A percentile compares a stretch with the other conserved stretches of the same genome.
phyloP scores from a whole-genome alignment of 2,329 filamentous ascomycete genomes.

The Kalmusia sp. region DNA sequence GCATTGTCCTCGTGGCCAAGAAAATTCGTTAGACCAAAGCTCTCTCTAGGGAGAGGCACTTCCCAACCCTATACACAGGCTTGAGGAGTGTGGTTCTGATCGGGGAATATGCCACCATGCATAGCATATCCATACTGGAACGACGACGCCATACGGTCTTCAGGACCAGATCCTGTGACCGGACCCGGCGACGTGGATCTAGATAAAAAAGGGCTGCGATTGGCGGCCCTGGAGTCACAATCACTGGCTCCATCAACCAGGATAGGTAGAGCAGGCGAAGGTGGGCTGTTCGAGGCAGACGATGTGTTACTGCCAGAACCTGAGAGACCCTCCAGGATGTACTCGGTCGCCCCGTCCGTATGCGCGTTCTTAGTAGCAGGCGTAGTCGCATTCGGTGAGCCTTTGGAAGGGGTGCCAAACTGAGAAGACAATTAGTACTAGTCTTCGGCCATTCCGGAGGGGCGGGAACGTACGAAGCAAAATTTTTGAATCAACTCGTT shows the following conservation, averaged over 20 bases:
- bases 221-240: conserved; percentile 26
- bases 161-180: conserved; percentile 47
- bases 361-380: conserved; percentile 29
- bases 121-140: conserved; percentile 51
- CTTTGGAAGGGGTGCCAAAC: conserved; percentile 58
- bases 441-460: conserved; percentile 41
- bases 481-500: conserved; percentile 98
- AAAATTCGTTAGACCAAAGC: conserved; percentile 41
- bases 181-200: conserved; percentile 53
- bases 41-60: conserved; percentile 1
- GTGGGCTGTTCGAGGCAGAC: conserved; percentile 46
- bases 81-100: conserved; percentile 54
- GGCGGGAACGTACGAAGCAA: conserved; percentile 91
- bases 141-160: conserved; percentile 49
- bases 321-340: conserved; percentile 27
- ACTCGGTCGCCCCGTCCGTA: conserved; percentile 40
- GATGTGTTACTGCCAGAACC: conserved; percentile 39
- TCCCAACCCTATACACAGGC: conserved; percentile 38
- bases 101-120: conserved; percentile 54
- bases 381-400: conserved; percentile 41
- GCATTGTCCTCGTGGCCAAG: conserved; percentile 43
- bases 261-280: conserved; percentile 40
- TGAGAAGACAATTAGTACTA: conserved; percentile 51
- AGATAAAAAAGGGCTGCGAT: conserved; percentile 43
- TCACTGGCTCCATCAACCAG: conserved; percentile 50